Conservation (phyloP, 2,329 filamentous ascomycete genomes). For the Exserohilum rostratum region DNA sequence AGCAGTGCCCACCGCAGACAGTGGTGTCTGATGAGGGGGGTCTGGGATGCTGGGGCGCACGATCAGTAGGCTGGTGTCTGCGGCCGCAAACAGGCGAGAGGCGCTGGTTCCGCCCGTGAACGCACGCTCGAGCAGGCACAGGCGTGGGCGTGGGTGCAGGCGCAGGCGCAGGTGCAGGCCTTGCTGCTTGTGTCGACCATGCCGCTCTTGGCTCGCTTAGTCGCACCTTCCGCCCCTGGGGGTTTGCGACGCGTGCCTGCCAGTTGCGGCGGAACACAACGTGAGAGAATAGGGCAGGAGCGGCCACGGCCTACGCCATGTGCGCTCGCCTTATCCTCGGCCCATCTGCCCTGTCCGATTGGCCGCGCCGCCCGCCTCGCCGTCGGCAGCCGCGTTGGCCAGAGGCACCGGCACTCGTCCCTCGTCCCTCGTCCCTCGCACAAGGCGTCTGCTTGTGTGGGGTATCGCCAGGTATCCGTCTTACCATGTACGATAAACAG, state of each 20-base stretch:
- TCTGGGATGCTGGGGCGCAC: constrained; percentile 4
- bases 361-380: neutral
- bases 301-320: neutral
- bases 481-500: neutral
- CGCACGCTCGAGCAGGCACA: constrained; percentile 11
- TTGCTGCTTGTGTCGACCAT: neutral
- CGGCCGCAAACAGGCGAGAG: constrained; percentile 9
- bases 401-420: neutral
- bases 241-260: constrained; percentile 8
- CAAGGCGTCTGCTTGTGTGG: neutral
- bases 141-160: no score
- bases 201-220: constrained; percentile 15
- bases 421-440: neutral
- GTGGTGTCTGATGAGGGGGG: neutral
- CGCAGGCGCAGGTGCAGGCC: no score
- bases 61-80: constrained; percentile 13
- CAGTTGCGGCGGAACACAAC: constrained; percentile 1
- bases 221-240: constrained; percentile 5
- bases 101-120: constrained; percentile 11
- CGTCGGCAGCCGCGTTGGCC: neutral
- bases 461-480: neutral
- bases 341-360: neutral
- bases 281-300: neutral
- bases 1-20: neutral
- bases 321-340: neutral